Evolutionary conservation across 495 filamentous ascomycete species (phyloP).

Genomic region (Penicillium egyptiacum): DNA sequence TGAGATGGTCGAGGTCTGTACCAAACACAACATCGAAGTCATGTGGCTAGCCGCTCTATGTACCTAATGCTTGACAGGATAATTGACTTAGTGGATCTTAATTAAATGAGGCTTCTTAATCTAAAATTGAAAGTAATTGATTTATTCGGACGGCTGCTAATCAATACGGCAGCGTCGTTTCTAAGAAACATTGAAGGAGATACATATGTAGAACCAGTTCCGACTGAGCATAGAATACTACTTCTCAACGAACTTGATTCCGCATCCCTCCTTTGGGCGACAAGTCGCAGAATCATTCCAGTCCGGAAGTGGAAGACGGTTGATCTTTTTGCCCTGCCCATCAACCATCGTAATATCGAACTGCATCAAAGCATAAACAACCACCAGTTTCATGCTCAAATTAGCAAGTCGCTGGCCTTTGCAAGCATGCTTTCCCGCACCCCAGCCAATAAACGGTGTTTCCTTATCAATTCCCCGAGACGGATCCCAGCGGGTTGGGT

Average conservation of each 20-base stretch:
- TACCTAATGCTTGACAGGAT: neutral
- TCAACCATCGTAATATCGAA: conserved; percentile 9
- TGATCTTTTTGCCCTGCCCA: neutral
- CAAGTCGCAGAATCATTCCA: conserved; percentile 13
- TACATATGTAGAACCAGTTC: no score
- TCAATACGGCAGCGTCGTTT: neutral
- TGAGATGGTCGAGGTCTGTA: neutral
- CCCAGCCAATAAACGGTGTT: conserved; percentile 11
- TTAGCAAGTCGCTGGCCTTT: conserved; percentile 16
- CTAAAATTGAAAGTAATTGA: neutral
- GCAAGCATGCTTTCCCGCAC: conserved; percentile 10
- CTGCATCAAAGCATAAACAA: neutral
- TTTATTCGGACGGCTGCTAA: neutral
- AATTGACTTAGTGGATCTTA: no score
- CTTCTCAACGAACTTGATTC: conserved; percentile 2
- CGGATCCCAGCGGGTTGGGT: conserved; percentile 12
- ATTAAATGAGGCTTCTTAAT: no score
- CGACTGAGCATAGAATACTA: neutral
- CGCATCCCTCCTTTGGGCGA: conserved; percentile 7
- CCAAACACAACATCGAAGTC: neutral
- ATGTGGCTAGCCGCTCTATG: neutral
- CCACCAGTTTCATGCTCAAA: conserved; percentile 13
- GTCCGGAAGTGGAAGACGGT: conserved; percentile 4
- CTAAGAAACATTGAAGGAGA: neutral
- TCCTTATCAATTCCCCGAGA: conserved; percentile 2